Percentiles rank a stretch among this genome's conserved stretches.
These are phyloP conservation scores for Sinapis alba DNA, from an alignment of 441 rosid genomes.

Conservation along the genomic window DNA sequence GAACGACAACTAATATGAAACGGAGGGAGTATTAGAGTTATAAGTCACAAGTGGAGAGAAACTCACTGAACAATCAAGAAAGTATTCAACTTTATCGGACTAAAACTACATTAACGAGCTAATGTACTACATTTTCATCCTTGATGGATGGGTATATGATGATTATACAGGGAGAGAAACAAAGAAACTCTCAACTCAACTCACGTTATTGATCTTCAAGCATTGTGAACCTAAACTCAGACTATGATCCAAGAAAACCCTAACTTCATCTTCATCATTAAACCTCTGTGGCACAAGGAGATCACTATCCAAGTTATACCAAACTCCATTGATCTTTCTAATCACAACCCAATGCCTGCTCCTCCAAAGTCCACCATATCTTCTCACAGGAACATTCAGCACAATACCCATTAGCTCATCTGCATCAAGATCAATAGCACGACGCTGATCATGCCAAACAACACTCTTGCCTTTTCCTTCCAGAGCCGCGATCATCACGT, in stretches of 20 bases:
- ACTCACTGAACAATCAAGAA: background rate
- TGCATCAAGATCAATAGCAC: slow-evolving; percentile 54
- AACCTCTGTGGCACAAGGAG: slow-evolving; percentile 52
- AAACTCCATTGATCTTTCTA: slow-evolving; percentile 64
- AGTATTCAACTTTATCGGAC: background rate
- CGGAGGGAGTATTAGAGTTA: too few species aligned
- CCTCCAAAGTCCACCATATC: slow-evolving; percentile 80
- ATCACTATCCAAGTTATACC: slow-evolving; percentile 95
- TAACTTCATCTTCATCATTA: slow-evolving; percentile 48
- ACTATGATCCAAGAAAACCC: slow-evolving; percentile 57
- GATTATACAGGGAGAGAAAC: slow-evolving; percentile 3
- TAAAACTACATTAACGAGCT: background rate
- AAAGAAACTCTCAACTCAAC: slow-evolving; percentile 14
- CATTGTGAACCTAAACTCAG: slow-evolving; percentile 58
- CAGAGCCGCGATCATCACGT: slow-evolving; percentile 78
- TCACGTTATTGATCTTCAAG: slow-evolving; percentile 40
- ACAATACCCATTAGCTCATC: slow-evolving; percentile 66
- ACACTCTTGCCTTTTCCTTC: slow-evolving; percentile 69
- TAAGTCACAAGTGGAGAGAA: background rate
- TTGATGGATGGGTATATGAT: background rate
- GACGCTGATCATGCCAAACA: slow-evolving; percentile 76
- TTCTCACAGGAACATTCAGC: slow-evolving; percentile 67
- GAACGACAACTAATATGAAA: too few species aligned
- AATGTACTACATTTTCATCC: background rate
- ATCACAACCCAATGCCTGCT: slow-evolving; percentile 83